Conservation (phyloP, 1,284 basidiomycete species). For the Apiotrichum gracile region DNA sequence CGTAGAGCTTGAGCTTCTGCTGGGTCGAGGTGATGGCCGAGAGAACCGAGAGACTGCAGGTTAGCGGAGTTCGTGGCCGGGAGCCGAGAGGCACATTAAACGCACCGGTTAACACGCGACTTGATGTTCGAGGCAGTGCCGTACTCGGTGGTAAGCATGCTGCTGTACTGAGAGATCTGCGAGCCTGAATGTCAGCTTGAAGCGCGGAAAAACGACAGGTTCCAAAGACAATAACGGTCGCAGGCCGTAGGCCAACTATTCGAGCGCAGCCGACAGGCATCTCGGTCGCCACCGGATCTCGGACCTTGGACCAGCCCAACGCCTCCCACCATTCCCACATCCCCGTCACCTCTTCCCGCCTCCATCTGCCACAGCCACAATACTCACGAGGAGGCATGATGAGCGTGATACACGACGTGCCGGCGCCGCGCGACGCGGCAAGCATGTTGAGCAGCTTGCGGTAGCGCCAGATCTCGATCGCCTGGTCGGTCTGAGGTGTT, state of each 20-base stretch:
- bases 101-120: slow-evolving; percentile 85
- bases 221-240: no score
- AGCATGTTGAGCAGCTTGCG: slow-evolving; percentile 97
- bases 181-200: slow-evolving; percentile 54
- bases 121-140: slow-evolving; percentile 99
- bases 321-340: no score
- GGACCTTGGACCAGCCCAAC: no score
- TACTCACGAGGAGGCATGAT: slow-evolving; percentile 83
- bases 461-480: slow-evolving; percentile 68
- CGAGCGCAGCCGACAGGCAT: no score
- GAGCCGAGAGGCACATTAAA: neutral
- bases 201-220: no score
- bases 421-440: slow-evolving; percentile 87
- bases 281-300: no score
- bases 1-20: slow-evolving; percentile 94
- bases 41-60: slow-evolving; percentile 70
- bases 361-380: neutral
- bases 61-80: neutral
- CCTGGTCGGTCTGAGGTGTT: slow-evolving; percentile 38
- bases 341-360: no score
- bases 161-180: slow-evolving; percentile 88
- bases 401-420: slow-evolving; percentile 98
- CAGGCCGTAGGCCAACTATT: no score
- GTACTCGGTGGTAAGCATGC: slow-evolving; percentile 98
- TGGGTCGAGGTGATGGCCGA: slow-evolving; percentile 99